These are phyloP conservation scores for Aspergillus carbonarius DNA, from an alignment of 2,329 filamentous ascomycete genomes.

Conservation along the genomic window DNA sequence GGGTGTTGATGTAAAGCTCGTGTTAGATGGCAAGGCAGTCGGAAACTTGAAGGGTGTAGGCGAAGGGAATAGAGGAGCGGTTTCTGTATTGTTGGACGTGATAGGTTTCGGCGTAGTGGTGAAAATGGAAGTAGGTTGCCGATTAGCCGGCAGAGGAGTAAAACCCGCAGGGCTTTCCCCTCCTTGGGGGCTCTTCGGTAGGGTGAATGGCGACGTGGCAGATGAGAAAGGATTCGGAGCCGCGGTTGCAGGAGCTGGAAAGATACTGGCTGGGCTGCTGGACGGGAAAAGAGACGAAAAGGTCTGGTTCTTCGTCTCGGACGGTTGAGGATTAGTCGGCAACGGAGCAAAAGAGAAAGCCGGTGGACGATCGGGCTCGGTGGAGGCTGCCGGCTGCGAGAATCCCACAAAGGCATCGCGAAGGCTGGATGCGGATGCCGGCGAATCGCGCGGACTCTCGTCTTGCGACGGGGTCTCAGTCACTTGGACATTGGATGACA, in stretches of 20 bases:
- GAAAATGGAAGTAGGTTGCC: constrained; percentile 3
- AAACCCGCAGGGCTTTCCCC: not conserved
- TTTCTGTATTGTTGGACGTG: not conserved
- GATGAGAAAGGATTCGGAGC: constrained; percentile 9
- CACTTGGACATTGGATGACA: constrained; percentile 22
- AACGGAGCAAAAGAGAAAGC: not conserved
- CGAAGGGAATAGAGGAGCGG: not conserved
- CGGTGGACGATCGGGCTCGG: not conserved
- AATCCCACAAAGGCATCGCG: constrained; percentile 22
- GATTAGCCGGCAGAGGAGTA: not conserved
- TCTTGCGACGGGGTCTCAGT: constrained; percentile 15
- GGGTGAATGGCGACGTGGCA: constrained; percentile 2
- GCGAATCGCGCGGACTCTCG: constrained; percentile 8
- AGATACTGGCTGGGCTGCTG: not conserved
- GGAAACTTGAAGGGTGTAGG: constrained; percentile 9
- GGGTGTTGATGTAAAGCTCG: not conserved
- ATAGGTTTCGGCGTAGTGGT: not conserved
- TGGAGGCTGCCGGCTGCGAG: constrained; percentile 11
- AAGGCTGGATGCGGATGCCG: constrained; percentile 16
- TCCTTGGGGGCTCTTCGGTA: not conserved
- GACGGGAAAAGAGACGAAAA: constrained; percentile 12
- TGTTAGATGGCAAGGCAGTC: not conserved
- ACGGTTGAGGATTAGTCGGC: not conserved
- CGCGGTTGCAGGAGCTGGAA: not conserved
- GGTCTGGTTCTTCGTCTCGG: constrained; percentile 4